These are phyloP conservation scores for Waltiozyma sp. DNA, from an alignment of 1,139 yeast genomes.

Conservation along the genomic window DNA sequence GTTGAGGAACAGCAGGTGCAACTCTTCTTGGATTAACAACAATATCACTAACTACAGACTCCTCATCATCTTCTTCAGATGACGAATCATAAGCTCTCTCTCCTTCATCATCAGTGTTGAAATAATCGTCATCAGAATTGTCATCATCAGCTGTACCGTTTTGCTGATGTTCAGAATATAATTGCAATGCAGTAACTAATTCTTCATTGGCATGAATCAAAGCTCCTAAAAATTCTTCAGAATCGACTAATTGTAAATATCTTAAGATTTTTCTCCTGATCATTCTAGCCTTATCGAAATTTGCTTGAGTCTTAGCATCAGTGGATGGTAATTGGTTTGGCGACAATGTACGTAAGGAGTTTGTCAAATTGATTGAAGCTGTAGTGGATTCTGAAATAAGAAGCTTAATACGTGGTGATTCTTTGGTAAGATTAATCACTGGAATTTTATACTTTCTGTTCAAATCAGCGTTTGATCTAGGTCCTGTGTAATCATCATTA, in stretches of 20 bases:
- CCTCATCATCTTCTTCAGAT: slow-evolving; percentile 21
- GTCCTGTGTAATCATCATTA: slow-evolving; percentile 7
- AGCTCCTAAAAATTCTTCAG: slow-evolving; percentile 77
- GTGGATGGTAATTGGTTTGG: slow-evolving; percentile 41
- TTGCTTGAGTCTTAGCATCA: slow-evolving; percentile 44
- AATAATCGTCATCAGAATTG: slow-evolving; percentile 26
- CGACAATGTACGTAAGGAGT: slow-evolving; percentile 47
- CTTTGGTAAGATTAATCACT: slow-evolving; percentile 55
- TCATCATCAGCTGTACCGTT: background rate
- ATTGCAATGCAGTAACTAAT: slow-evolving; percentile 59
- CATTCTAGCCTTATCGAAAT: slow-evolving; percentile 65
- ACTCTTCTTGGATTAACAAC: slow-evolving; percentile 18
- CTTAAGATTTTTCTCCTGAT: slow-evolving; percentile 69
- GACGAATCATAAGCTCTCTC: slow-evolving; percentile 21
- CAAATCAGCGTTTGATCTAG: slow-evolving; percentile 24
- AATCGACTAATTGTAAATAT: slow-evolving; percentile 69
- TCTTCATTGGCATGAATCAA: slow-evolving; percentile 84
- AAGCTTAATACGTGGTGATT: slow-evolving; percentile 60
- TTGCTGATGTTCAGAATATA: slow-evolving; percentile 43
- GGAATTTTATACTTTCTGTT: slow-evolving; percentile 55
- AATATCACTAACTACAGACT: slow-evolving; percentile 18
- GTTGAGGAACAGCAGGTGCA: background rate
- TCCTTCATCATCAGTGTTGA: slow-evolving; percentile 24
- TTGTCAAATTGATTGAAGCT: slow-evolving; percentile 60
- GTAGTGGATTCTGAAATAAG: slow-evolving; percentile 71